These are phyloP conservation scores for Colletotrichum graminicola DNA, from an alignment of 2,329 filamentous ascomycete genomes.

Conservation along the genomic window DNA sequence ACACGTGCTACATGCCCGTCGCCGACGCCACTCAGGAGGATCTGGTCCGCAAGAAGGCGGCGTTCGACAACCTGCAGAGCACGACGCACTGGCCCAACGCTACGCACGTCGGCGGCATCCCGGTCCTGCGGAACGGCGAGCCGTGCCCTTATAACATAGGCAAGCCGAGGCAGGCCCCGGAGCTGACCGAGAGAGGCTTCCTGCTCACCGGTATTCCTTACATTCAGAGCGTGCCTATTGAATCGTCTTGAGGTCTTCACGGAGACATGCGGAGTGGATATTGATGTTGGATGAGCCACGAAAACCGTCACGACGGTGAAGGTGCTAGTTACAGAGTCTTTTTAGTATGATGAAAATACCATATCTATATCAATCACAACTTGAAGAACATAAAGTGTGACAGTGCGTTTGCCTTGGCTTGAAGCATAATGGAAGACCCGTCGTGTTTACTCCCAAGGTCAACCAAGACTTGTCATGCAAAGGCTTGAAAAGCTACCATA, in stretches of 20 bases:
- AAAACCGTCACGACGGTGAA: no score
- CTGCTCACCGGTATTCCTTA: constrained; percentile 25
- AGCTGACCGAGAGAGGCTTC: constrained; percentile 42
- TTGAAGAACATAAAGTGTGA: no score
- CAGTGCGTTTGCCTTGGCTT: no score
- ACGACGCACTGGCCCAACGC: constrained; percentile 50
- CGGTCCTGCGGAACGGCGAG: constrained; percentile 16
- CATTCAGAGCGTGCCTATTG: constrained; percentile 15
- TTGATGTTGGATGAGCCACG: not conserved
- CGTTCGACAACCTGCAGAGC: constrained; percentile 45
- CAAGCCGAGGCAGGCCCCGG: constrained; percentile 44
- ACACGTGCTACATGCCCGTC: constrained; percentile 44
- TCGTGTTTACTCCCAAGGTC: not conserved
- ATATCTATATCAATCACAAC: no score
- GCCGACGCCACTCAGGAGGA: constrained; percentile 43
- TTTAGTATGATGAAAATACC: not conserved
- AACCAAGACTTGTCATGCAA: no score
- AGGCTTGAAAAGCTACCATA: no score
- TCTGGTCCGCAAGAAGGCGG: constrained; percentile 38
- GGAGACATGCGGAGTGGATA: no score
- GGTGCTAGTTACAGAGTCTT: not conserved
- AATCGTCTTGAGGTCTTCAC: not conserved
- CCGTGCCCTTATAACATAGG: constrained; percentile 31
- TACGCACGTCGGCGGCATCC: constrained; percentile 26
- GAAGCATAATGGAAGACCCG: no score